Evolutionary conservation across 2,329 filamentous ascomycete species (phyloP), one percentile per base, ranked within the genome.

Genomic region (Aspergillus viridinutans): DNA sequence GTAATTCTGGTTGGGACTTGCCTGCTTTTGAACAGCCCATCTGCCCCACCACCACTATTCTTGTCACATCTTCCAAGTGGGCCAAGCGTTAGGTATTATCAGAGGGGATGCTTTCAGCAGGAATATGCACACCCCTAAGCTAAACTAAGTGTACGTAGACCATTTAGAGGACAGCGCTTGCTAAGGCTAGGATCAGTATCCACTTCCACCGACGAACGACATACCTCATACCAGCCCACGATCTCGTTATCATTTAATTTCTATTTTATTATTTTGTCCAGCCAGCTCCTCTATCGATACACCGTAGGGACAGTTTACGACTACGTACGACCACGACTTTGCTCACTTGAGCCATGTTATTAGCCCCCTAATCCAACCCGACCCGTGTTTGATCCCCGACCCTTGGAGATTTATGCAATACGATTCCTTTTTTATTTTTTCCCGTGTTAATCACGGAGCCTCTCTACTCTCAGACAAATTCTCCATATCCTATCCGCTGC

Each of bases 141-240:
- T 38, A 17, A 38, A 38, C 32, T 7, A 38, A 38, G 32, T 38
- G 32, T 38, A 38, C 32, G 14, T 17, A 38, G 14, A 17, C 40
- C 43, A 25, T 23, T 14, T 25, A 47, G 21, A 23, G 43, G 43
- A 14, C 32, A 25, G 5, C 32, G 43, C 21, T 26, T 47, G 43
- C 21, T 23, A 17, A 38, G 32, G 14, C 32, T 5, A 35, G 32
- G 4, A 17, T 35, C 32, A 35, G 32, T 26, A 9, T 47, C 43
- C n/a, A 47, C 6, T 25, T 47, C 12, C 10, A 26, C 43, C 43
- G 10, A 52, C 59, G 57, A 61, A 61, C 59, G 59, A 55, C 50
- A 55, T 52, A 49, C 51, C 54, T 53, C 38, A 57, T 56, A 35
- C 54, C 50, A 49, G 59, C 40, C 54, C 57, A 59, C 55, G 57